These are phyloP conservation scores for Beverwykella pulmonaria DNA, from an alignment of 495 filamentous ascomycete genomes.

Conservation along the genomic window DNA sequence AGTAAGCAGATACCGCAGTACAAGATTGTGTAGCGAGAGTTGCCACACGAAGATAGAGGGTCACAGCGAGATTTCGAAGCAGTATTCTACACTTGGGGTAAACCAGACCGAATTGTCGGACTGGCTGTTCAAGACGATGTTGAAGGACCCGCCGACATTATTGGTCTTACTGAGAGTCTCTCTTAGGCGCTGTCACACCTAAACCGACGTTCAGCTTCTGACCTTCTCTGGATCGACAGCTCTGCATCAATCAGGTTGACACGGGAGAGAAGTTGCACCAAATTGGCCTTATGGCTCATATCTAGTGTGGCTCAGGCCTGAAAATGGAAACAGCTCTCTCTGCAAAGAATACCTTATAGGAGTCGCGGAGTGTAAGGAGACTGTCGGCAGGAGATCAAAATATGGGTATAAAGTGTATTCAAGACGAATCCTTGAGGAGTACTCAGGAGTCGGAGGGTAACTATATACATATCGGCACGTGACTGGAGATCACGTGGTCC, in stretches of 20 bases:
- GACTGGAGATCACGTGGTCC: no score
- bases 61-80: conserved; percentile 10
- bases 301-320: conserved; percentile 19
- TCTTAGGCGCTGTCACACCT: conserved; percentile 9
- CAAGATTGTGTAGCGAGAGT: conserved; percentile 1
- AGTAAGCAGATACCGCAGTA: not conserved
- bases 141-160: no score
- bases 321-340: not conserved
- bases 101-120: not conserved
- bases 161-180: conserved; percentile 10
- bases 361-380: no score
- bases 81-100: conserved; percentile 19
- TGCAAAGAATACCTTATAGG: not conserved
- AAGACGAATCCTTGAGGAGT: no score
- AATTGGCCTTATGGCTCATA: conserved; percentile 7
- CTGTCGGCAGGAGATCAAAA: no score
- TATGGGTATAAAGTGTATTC: no score
- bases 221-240: conserved; percentile 22
- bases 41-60: not conserved
- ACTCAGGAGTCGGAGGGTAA: no score
- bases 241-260: conserved; percentile 26
- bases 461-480: no score
- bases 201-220: not conserved
- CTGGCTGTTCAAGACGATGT: not conserved
- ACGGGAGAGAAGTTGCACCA: not conserved